These are phyloP conservation scores for Thalassiosira ordinaria DNA, from an alignment of 352 stramenopile genomes.

Conservation along the genomic window DNA sequence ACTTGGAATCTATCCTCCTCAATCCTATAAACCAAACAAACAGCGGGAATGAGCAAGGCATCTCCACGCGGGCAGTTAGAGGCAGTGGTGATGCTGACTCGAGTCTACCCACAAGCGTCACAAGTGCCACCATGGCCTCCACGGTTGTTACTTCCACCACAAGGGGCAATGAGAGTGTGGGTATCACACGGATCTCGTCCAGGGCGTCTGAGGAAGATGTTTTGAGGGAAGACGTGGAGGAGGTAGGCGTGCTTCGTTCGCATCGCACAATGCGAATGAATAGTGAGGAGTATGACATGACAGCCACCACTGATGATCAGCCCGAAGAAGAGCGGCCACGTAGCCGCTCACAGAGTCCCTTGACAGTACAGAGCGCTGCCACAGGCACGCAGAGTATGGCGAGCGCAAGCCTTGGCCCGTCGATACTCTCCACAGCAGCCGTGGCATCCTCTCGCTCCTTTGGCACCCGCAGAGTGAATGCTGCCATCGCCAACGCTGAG, in stretches of 20 bases:
- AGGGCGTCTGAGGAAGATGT: conserved; percentile 45
- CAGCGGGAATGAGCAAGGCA: conserved; percentile 45
- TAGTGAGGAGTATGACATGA: conserved; percentile 36
- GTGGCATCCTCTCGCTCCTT: conserved; percentile 57
- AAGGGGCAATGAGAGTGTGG: conserved; percentile 47
- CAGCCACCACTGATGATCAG: conserved; percentile 5
- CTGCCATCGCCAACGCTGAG: conserved; percentile 27
- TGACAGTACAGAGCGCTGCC: conserved; percentile 59
- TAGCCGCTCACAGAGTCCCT: conserved; percentile 54
- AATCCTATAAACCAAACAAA: conserved; percentile 51
- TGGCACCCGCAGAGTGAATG: conserved; percentile 43
- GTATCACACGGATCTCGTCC: conserved; percentile 41
- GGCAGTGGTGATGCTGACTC: conserved; percentile 61
- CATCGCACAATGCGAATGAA: conserved; percentile 11
- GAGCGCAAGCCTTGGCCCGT: conserved; percentile 53
- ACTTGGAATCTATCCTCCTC: conserved; percentile 70
- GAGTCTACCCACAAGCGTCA: conserved; percentile 63
- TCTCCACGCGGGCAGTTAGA: conserved; percentile 54
- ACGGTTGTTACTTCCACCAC: conserved; percentile 60
- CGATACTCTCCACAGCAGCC: conserved; percentile 57
- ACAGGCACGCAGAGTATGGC: conserved; percentile 56
- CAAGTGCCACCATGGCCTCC: conserved; percentile 56
- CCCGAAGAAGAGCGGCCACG: conserved; percentile 33
- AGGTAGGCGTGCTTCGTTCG: conserved; percentile 1
- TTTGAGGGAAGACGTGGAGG: conserved; percentile 27